Conservation (phyloP, 148 eudicot genomes). For the Vaccinium corymbosum region DNA sequence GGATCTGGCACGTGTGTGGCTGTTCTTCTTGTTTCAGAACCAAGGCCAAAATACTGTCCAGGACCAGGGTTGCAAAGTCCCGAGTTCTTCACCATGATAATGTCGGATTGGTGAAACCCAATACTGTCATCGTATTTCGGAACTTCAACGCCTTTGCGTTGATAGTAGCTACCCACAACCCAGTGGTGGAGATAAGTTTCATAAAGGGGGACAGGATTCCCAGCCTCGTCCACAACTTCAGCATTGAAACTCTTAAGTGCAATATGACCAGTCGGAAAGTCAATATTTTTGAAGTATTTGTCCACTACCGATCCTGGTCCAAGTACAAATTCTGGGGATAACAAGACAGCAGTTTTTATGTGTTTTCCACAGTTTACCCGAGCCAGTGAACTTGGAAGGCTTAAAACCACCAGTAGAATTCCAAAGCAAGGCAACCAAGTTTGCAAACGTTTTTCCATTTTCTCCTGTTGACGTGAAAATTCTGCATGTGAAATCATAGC, state of each 20-base stretch:
- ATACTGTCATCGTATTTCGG: constrained; percentile 13
- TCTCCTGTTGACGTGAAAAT: constrained; percentile 7
- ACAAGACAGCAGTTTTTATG: constrained; percentile 43
- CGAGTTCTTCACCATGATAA: constrained; percentile 31
- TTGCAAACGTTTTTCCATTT: constrained; percentile 29
- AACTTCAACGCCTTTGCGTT: constrained; percentile 37
- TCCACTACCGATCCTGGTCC: constrained; percentile 70
- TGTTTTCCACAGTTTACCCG: constrained; percentile 21
- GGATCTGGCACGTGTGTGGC: constrained; percentile 72
- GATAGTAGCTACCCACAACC: constrained; percentile 57
- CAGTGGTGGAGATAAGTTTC: constrained; percentile 93
- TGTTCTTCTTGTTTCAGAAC: constrained; percentile 87
- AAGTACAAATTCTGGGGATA: constrained; percentile 61
- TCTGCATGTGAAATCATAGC: background rate
- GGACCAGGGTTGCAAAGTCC: constrained; percentile 50
- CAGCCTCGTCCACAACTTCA: constrained; percentile 79
- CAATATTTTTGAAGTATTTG: constrained; percentile 53
- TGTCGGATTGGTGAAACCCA: constrained; percentile 31
- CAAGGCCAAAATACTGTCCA: constrained; percentile 73
- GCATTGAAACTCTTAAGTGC: constrained; percentile 77
- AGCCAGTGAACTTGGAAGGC: constrained; percentile 30
- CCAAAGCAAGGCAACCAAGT: constrained; percentile 25
- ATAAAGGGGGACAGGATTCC: constrained; percentile 67
- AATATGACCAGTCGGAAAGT: constrained; percentile 76
- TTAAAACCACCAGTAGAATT: constrained; percentile 22